Evolutionary conservation across 768 basidiomycete species (phyloP), one percentile per base, ranked within the genome.

Genomic region (Mrakia blollopis): DNA sequence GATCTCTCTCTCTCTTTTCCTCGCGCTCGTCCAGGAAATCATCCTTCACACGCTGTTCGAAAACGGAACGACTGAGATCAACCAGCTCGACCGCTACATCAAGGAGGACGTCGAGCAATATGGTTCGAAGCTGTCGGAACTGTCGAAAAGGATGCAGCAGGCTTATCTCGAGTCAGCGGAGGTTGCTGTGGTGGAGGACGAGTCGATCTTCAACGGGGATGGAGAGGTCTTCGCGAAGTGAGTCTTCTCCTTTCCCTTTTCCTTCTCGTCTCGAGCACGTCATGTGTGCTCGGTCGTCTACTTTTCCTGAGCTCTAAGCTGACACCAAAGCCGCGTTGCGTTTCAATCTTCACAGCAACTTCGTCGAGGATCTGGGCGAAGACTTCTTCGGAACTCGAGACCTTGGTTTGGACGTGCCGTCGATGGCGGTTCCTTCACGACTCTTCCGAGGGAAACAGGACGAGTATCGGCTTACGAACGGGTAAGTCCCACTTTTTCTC

Each of bases 381-480:
- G 95, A 98, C 83, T 96, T 95, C 84, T 87, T 98, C 18, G 95
- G 95, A 16, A 86, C 98, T 37, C 88, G 89, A 70, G 93, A 92
- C 81, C 85, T 94, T 62, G 95, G 94, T 41, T 92, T 97, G 71
- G 94, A 93, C 30, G 97, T 81, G 87, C 91, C 70, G 92, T 92
- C 21, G 85, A 87, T 98, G 73, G 88, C 87, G 25, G 87, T 96
- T 50, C 95, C 95, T 14, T 90, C 90, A 84, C 87, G 86, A 78
- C 83, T 98, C 44, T 87, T 94, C 82, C 89, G 88, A 81, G 87
- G 89, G 35, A 39, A 41, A 39, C 39, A 68, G 65, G 39, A 68
- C 14, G 65, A 68, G 65, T n/a, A 37, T 28, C 73, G 9, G 80
- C 73, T 81, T 81, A 74, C 65, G 65, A 68, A 68, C 25, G 65